Evolutionary conservation across 495 filamentous ascomycete genomes (phyloP).

Genomic region (Podospora pseudopauciseta): DNA sequence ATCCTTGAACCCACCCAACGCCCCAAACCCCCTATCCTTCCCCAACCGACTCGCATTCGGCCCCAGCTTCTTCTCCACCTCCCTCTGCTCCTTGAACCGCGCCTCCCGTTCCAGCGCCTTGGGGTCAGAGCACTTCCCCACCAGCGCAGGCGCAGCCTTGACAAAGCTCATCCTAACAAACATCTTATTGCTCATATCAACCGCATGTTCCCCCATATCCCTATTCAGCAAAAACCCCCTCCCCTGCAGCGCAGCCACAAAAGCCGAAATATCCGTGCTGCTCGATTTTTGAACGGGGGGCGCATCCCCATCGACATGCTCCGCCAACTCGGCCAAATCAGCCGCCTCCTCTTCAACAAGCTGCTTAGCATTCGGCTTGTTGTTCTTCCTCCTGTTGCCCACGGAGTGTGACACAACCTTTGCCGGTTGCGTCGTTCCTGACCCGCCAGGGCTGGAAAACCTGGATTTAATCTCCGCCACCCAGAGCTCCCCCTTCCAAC

Average conservation of each 20-base stretch:
- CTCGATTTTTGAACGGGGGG: constrained; percentile 42
- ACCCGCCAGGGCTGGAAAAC: constrained; percentile 57
- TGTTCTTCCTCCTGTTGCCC: constrained; percentile 32
- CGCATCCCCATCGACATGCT: constrained; percentile 48
- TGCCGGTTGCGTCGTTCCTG: not conserved
- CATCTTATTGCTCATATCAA: constrained; percentile 92
- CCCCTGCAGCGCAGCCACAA: constrained; percentile 73
- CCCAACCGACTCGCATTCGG: constrained; percentile 27
- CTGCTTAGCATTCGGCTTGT: not conserved
- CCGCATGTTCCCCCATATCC: constrained; percentile 47
- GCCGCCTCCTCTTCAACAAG: constrained; percentile 40
- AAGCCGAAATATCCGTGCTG: constrained; percentile 83
- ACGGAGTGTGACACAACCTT: constrained; percentile 61
- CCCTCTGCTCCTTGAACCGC: not conserved
- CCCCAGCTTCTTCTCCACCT: not conserved
- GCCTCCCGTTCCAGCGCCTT: not conserved
- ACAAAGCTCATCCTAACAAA: constrained; percentile 95
- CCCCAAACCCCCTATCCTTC: constrained; percentile 22
- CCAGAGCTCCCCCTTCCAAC: constrained; percentile 94
- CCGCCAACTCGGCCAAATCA: constrained; percentile 46
- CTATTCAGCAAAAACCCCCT: constrained; percentile 71
- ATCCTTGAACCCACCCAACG: constrained; percentile 15
- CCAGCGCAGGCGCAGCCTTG: constrained; percentile 64
- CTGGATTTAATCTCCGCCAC: constrained; percentile 93
- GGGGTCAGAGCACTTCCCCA: constrained; percentile 61